Base-by-base conservation (phyloP, 345 rosid species). In the Pugionium dolabratum region DNA sequence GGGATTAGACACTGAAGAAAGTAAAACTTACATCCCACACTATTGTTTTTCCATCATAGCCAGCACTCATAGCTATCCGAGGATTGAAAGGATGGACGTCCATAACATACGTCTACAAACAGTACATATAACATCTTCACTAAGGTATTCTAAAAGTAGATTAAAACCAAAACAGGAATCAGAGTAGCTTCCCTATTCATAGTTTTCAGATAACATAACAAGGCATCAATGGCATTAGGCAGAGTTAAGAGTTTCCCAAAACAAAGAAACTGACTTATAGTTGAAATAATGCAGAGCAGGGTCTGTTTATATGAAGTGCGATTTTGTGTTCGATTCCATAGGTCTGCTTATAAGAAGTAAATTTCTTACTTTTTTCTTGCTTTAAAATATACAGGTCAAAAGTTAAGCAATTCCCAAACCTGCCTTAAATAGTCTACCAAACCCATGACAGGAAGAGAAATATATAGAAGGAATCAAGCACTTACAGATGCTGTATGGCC, bases 11-110 rank as follows among this genome's bases (percentile, higher is more conserved):
- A 55, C 33, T 11, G 40, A 54, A 51, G 39, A 26, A 28, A 58
- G 69, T n/a, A 70, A 68, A 75, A 87, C 99, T 84, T 79, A 95
- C 99, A 82, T 95, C 99, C 99, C 99, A 95, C 60, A 95, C 84
- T 57, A 95, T 95, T 26, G 92, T 87, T 80, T 78, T 84, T 62
- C 97, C 99, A 72, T 95, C 99, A 77, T 95, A 95, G 72, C 99
- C 99, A 67, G 97, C 97, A 77, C 97, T 95, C 99, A 95, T 95
- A 54, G 99, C 99, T 51, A 95, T 86, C 75, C 97, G 85, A 6
- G 96, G 97, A 75, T 95, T 91, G 81, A 91, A 89, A 76, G 99
- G 99, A 74, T 95, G 97, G 70, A 91, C 97, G 68, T 95, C 99
- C 75, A 95, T 81, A 75, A 95, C 97, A 81, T 91, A 94, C 25